These are phyloP conservation scores for Penicillium paradoxum DNA, from an alignment of 495 filamentous ascomycete genomes.

Conservation along the genomic window DNA sequence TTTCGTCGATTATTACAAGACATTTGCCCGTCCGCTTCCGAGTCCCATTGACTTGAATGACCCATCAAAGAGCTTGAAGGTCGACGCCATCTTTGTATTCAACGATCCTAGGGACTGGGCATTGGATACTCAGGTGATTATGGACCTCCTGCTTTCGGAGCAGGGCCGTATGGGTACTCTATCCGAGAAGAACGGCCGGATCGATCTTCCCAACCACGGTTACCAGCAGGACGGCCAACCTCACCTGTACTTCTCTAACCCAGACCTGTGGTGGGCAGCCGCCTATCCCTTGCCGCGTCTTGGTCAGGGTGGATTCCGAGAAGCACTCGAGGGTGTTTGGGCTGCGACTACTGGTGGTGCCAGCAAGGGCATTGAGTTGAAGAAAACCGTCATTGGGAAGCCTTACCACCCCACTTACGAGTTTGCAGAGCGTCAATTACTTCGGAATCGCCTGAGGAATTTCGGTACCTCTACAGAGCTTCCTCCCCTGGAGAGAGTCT, in stretches of 20 bases:
- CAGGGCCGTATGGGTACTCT: slow-evolving; percentile 72
- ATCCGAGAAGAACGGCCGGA: slow-evolving; percentile 52
- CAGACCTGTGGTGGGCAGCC: slow-evolving; percentile 85
- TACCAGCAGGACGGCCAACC: slow-evolving; percentile 79
- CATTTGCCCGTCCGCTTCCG: slow-evolving; percentile 57
- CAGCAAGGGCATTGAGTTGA: slow-evolving; percentile 50
- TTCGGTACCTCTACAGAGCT: slow-evolving; percentile 29
- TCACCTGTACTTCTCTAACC: slow-evolving; percentile 79
- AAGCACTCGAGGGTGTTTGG: slow-evolving; percentile 76
- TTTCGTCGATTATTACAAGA: slow-evolving; percentile 55
- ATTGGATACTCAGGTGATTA: slow-evolving; percentile 74
- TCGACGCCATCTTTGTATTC: slow-evolving; percentile 84
- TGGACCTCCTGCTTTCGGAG: slow-evolving; percentile 73
- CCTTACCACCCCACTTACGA: slow-evolving; percentile 69
- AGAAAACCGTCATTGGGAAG: slow-evolving; percentile 75
- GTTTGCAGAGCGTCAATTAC: slow-evolving; percentile 74
- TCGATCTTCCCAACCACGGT: slow-evolving; percentile 60
- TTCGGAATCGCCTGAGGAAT: slow-evolving; percentile 51
- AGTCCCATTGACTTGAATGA: slow-evolving; percentile 30
- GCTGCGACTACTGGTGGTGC: slow-evolving; percentile 59
- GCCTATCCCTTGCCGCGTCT: slow-evolving; percentile 79
- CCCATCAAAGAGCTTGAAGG: slow-evolving; percentile 52
- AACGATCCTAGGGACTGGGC: slow-evolving; percentile 94
- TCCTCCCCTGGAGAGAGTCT: slow-evolving; percentile 59
- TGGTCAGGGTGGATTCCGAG: slow-evolving; percentile 88